phyloP scores from a whole-genome alignment of 2,329 filamentous ascomycete species.

The Penicillium sp. region DNA sequence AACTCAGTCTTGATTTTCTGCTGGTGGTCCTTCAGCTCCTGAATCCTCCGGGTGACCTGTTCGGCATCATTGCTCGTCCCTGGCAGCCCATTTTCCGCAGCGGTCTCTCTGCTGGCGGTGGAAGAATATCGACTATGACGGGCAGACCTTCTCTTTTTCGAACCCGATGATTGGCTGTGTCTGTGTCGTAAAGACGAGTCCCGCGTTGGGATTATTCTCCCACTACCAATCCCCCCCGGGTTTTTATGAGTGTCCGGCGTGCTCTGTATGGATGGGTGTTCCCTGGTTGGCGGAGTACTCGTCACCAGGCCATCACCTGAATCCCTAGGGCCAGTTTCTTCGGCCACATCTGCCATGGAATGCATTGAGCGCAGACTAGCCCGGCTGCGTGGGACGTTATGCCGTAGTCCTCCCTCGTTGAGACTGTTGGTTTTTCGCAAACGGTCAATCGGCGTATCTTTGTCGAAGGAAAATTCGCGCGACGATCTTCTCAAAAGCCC shows the following conservation, averaged over 20 bases:
- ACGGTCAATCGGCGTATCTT: slow-evolving; percentile 34
- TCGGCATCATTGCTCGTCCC: slow-evolving; percentile 49
- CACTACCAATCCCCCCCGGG: slow-evolving; percentile 43
- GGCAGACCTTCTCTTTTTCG: slow-evolving; percentile 54
- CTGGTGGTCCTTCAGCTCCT: slow-evolving; percentile 57
- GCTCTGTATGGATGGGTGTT: slow-evolving; percentile 37
- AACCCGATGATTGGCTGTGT: slow-evolving; percentile 49
- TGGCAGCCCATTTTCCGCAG: slow-evolving; percentile 39
- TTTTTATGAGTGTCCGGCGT: slow-evolving; percentile 28
- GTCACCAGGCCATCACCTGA: slow-evolving; percentile 16
- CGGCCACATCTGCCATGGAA: slow-evolving; percentile 45
- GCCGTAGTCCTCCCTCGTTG: slow-evolving; percentile 34
- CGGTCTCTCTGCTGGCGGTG: slow-evolving; percentile 39
- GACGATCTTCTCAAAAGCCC: slow-evolving; percentile 37
- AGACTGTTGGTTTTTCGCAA: slow-evolving; percentile 34
- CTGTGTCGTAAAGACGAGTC: slow-evolving; percentile 64
- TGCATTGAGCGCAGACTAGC: slow-evolving; percentile 41
- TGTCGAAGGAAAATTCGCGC: slow-evolving; percentile 38
- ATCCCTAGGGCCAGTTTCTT: slow-evolving; percentile 32
- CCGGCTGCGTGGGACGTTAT: slow-evolving; percentile 37
- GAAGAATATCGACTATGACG: slow-evolving; percentile 43
- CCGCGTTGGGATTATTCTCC: slow-evolving; percentile 60
- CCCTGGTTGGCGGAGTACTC: slow-evolving; percentile 28
- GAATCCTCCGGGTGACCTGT: slow-evolving; percentile 57
- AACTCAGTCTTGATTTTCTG: slow-evolving; percentile 53